phyloP scores from a whole-genome alignment of 2,329 filamentous ascomycete genomes.

The Orbilia brochopaga region DNA sequence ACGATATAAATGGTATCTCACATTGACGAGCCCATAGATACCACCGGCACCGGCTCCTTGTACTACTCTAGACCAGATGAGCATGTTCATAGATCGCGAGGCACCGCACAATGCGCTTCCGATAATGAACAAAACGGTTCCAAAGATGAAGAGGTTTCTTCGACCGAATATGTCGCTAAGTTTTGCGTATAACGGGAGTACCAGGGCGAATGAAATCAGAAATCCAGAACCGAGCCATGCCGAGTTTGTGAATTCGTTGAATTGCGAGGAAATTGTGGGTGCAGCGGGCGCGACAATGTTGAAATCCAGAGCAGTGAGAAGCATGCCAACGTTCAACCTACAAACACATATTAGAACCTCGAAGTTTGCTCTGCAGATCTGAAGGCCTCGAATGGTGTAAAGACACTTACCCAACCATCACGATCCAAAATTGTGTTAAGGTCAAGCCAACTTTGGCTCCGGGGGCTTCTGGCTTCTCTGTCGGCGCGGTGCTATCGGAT shows the following conservation, averaged over 20 bases:
- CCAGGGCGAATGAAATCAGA: slow-evolving; percentile 57
- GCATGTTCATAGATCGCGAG: slow-evolving; percentile 61
- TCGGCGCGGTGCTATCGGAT: not conserved
- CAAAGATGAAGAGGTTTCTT: slow-evolving; percentile 52
- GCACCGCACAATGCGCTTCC: slow-evolving; percentile 65
- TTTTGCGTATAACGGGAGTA: slow-evolving; percentile 59
- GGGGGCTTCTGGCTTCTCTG: slow-evolving; percentile 24
- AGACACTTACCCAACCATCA: slow-evolving; percentile 24
- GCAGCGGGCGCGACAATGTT: slow-evolving; percentile 66
- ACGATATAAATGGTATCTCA: slow-evolving; percentile 59
- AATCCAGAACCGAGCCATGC: slow-evolving; percentile 59
- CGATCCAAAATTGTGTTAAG: slow-evolving; percentile 29
- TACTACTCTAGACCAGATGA: slow-evolving; percentile 57
- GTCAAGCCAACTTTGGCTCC: slow-evolving; percentile 22
- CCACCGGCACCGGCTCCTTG: slow-evolving; percentile 29
- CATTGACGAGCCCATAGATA: slow-evolving; percentile 26
- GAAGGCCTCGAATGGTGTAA: not conserved
- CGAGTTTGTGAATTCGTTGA: slow-evolving; percentile 57
- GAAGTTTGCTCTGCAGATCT: not conserved
- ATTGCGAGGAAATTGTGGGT: slow-evolving; percentile 64
- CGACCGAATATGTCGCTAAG: slow-evolving; percentile 58
- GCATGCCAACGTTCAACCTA: slow-evolving; percentile 61
- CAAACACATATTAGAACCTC: not conserved
- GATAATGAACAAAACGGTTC: slow-evolving; percentile 29
- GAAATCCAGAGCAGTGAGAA: slow-evolving; percentile 65